Percentiles rank a stretch among this genome's conserved stretches.
phyloP scores from a whole-genome alignment of 1,139 yeast species.

The Candida sp. region DNA sequence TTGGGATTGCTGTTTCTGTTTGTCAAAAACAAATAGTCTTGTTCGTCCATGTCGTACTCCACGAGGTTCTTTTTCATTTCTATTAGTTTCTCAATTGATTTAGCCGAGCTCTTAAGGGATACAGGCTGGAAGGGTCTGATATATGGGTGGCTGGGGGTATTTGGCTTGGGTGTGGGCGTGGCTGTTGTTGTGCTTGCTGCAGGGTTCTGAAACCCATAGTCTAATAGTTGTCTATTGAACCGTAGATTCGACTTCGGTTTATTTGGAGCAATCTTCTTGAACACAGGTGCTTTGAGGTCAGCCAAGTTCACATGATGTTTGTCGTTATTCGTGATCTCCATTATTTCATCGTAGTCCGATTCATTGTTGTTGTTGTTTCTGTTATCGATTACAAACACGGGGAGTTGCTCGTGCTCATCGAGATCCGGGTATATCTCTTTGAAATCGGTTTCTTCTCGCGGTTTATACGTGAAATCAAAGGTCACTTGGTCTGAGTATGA shows the following conservation, averaged over 20 bases:
- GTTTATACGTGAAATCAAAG: slow-evolving; percentile 36
- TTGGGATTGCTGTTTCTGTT: slow-evolving; percentile 27
- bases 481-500: neutral
- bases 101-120: slow-evolving; percentile 17
- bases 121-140: slow-evolving; percentile 43
- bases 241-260: slow-evolving; percentile 16
- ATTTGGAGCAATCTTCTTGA: slow-evolving; percentile 22
- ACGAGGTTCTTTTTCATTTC: slow-evolving; percentile 31
- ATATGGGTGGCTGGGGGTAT: slow-evolving; percentile 27
- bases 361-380: slow-evolving; percentile 7
- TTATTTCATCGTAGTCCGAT: neutral
- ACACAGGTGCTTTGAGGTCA: slow-evolving; percentile 37
- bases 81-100: slow-evolving; percentile 27
- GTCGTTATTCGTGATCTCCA: slow-evolving; percentile 3
- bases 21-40: slow-evolving; percentile 64
- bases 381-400: slow-evolving; percentile 32
- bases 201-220: slow-evolving; percentile 43
- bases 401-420: slow-evolving; percentile 49
- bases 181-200: slow-evolving; percentile 12
- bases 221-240: slow-evolving; percentile 30
- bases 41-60: slow-evolving; percentile 93
- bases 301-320: slow-evolving; percentile 10
- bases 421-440: slow-evolving; percentile 73
- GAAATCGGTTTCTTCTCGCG: slow-evolving; percentile 80
- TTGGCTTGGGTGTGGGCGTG: neutral